Base-by-base conservation (phyloP, 441 rosid genomes). In the Euphorbia celastroides region DNA sequence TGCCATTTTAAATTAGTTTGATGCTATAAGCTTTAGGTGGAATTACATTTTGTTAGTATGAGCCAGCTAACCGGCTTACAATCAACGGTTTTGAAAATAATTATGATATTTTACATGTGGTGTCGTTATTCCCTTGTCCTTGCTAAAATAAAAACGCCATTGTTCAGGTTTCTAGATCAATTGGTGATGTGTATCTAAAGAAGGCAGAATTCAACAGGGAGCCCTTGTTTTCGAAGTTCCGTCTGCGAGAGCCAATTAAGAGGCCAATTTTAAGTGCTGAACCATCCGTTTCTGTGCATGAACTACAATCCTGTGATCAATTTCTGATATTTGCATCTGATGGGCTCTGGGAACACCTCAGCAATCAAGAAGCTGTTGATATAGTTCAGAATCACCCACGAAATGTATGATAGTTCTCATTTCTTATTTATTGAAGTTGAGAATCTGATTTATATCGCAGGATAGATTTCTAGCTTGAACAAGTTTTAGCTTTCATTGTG, bases 261-360 rank as follows among this genome's bases (percentile, higher is more conserved):
- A 85, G 41, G 81, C 93, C 96, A 2, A 82, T 93, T 60, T 73
- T 93, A 74, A 93, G 96, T 16, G 71, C 96, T 48, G 99, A 93
- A 55, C 99, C 99, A 0, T 67, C 93, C 16, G 74, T 91, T 44
- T 70, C 87, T 7, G 83, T 60, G 74, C 92, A 88, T 61, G 78
- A 73, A 61, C 81, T 93, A 67, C 83, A 81, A 70, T 77, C 89
- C 36, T 80, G 80, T 5, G 99, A 93, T 78, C 82, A 77, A 67
- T 90, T 90, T 68, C 69, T 90, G 38, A 84, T 90, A 77, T 88
- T 86, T 72, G 97, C 97, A 26, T 93, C 99, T 7, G 99, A 93
- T 67, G 99, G 99, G 27, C 89, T 93, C 2, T 93, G 99, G 99
- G 96, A 93, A 70, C 96, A 93, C 71, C 83, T 94, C 72, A 89